phyloP scores from a whole-genome alignment of 352 stramenopile species.

The Phytophthora chlamydospora region DNA sequence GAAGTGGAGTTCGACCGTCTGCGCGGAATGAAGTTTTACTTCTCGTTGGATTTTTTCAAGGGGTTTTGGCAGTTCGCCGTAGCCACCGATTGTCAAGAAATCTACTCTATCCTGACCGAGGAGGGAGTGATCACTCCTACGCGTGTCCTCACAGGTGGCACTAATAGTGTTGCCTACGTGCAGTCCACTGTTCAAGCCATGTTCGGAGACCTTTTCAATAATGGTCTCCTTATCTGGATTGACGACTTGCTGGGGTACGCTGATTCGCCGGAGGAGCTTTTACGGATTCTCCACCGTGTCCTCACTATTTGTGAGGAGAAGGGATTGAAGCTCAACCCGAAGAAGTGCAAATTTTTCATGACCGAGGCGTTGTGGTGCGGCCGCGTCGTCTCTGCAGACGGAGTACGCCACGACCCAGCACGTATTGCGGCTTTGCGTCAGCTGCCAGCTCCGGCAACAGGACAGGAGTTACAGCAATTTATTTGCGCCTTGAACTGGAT shows the following conservation, averaged over 20 bases:
- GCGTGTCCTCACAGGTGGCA: slow-evolving; percentile 18
- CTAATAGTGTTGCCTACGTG: slow-evolving; percentile 18
- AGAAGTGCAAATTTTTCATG: slow-evolving; percentile 14
- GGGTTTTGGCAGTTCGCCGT: slow-evolving; percentile 18
- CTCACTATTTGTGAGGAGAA: slow-evolving; percentile 3
- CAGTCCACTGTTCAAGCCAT: slow-evolving; percentile 22
- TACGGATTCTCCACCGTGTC: neutral
- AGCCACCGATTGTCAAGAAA: slow-evolving; percentile 3
- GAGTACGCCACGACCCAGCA: slow-evolving; percentile 9
- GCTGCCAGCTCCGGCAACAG: slow-evolving; percentile 3
- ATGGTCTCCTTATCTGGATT: slow-evolving; percentile 18
- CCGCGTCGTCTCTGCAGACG: slow-evolving; percentile 8
- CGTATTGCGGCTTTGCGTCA: neutral
- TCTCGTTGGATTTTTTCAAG: slow-evolving; percentile 21
- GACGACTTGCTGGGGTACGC: slow-evolving; percentile 15
- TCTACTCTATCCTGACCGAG: slow-evolving; percentile 16
- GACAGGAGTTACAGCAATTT: slow-evolving; percentile 20
- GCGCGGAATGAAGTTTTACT: slow-evolving; percentile 8
- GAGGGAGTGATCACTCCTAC: slow-evolving; percentile 15
- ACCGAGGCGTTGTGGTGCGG: slow-evolving; percentile 18
- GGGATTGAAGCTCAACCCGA: slow-evolving; percentile 16
- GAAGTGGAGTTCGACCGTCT: slow-evolving; percentile 13
- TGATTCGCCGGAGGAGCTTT: neutral
- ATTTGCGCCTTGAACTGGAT: slow-evolving; percentile 31
- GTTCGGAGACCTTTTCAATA: slow-evolving; percentile 15